phyloP scores from a whole-genome alignment of 73 alveolate genomes.

The Stentor coeruleus region DNA sequence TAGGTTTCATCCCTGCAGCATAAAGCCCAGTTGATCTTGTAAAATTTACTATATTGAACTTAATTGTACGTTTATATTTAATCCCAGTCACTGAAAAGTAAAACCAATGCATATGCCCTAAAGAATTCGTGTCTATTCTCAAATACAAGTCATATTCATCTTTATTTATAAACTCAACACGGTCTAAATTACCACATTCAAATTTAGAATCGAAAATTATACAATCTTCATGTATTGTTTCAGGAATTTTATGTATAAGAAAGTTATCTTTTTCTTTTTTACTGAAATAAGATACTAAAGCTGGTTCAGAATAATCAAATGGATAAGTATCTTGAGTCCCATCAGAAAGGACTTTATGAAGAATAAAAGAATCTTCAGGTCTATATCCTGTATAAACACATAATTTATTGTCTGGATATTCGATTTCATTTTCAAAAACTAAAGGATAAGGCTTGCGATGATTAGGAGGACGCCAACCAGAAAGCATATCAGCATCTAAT shows the following conservation, averaged over 20 bases:
- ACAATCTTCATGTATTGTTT: conserved; percentile 23
- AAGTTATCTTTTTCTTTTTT: not conserved
- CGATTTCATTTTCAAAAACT: conserved; percentile 29
- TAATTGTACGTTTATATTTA: conserved; percentile 53
- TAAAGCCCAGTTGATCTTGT: conserved; percentile 65
- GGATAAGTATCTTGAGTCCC: conserved; percentile 39
- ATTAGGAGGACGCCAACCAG: conserved; percentile 62
- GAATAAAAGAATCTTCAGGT: conserved; percentile 17
- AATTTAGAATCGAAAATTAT: conserved; percentile 87
- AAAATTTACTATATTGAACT: conserved; percentile 83
- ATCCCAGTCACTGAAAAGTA: conserved; percentile 68
- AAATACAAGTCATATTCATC: conserved; percentile 77
- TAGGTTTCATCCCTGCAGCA: conserved; percentile 58
- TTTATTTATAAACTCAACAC: conserved; percentile 50
- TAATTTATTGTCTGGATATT: conserved; percentile 5
- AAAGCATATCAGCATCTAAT: conserved; percentile 59
- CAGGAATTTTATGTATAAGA: not conserved
- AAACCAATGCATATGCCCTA: conserved; percentile 88
- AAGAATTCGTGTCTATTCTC: conserved; percentile 88
- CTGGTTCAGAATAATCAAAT: conserved; percentile 32
- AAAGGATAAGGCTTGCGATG: conserved; percentile 33
- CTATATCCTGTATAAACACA: conserved; percentile 35
- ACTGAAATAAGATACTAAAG: conserved; percentile 26
- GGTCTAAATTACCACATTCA: conserved; percentile 88
- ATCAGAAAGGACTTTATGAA: conserved; percentile 38